Percentiles rank a stretch among this genome's conserved stretches.
phyloP scores from a whole-genome alignment of 2,329 filamentous ascomycete genomes.

The Metarhizium humberi region DNA sequence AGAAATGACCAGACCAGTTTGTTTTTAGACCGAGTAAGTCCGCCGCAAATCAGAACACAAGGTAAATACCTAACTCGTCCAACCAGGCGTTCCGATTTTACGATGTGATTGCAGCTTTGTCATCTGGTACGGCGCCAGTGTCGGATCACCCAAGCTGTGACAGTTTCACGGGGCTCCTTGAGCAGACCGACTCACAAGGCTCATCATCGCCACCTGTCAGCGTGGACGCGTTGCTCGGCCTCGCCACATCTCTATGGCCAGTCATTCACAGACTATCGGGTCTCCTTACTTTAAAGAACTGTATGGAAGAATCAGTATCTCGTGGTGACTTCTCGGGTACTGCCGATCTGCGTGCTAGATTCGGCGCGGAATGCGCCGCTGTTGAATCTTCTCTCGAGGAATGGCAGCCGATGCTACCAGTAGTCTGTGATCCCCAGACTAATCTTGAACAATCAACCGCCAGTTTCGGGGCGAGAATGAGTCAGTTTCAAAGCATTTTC shows the following conservation, averaged over 20 bases:
- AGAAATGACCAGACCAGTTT: constrained; percentile 40
- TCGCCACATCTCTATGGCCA: constrained; percentile 54
- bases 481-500: constrained; percentile 42
- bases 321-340: constrained; percentile 33
- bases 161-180: constrained; percentile 36
- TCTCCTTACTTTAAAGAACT: constrained; percentile 41
- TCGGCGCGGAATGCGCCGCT: constrained; percentile 40
- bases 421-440: constrained; percentile 14
- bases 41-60: background rate
- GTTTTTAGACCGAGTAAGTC: constrained; percentile 48
- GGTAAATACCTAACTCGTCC: background rate
- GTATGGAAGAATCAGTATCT: constrained; percentile 36
- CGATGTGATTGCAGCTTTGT: constrained; percentile 55
- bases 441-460: background rate
- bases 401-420: constrained; percentile 45
- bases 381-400: constrained; percentile 45
- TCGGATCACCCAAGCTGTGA: constrained; percentile 38
- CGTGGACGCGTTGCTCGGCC: constrained; percentile 50
- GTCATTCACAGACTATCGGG: constrained; percentile 52
- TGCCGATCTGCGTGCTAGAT: constrained; percentile 38
- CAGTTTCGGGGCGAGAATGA: constrained; percentile 21
- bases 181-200: constrained; percentile 33
- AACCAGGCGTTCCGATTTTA: constrained; percentile 55
- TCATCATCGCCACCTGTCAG: constrained; percentile 38
- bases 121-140: constrained; percentile 48